These are phyloP conservation scores for Yarrowia yakushimensis DNA, from an alignment of 805 yeast species.

Conservation along the genomic window DNA sequence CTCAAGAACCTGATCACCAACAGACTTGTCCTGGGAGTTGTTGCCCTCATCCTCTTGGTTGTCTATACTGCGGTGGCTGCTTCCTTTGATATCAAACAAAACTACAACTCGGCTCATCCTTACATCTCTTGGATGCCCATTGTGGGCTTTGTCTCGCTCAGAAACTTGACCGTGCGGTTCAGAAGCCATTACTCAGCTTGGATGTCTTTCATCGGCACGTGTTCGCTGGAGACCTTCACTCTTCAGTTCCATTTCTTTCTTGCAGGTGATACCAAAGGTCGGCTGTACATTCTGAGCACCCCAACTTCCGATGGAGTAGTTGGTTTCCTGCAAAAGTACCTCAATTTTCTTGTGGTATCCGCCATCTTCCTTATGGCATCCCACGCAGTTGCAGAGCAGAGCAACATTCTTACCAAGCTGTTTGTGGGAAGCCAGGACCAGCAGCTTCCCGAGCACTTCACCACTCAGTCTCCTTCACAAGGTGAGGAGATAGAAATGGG, in stretches of 20 bases:
- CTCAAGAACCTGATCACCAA: constrained; percentile 9
- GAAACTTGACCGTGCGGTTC: constrained; percentile 12
- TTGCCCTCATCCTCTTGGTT: not conserved
- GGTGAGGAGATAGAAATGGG: not conserved
- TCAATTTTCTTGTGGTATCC: not conserved
- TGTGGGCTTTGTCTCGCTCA: not conserved
- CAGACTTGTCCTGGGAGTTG: not conserved
- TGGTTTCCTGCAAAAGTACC: not conserved
- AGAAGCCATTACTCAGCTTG: constrained; percentile 30
- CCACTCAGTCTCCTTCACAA: not conserved
- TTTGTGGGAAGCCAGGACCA: constrained; percentile 12
- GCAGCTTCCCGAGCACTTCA: not conserved
- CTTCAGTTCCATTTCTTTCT: constrained; percentile 33
- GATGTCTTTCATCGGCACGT: constrained; percentile 31
- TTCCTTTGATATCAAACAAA: not conserved
- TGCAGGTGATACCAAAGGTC: constrained; percentile 33
- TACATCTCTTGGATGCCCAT: constrained; percentile 7
- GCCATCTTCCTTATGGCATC: constrained; percentile 6
- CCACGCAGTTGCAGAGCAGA: constrained; percentile 7
- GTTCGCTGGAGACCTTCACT: constrained; percentile 33
- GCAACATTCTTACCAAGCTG: not conserved
- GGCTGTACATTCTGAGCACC: constrained; percentile 21
- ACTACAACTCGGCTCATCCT: constrained; percentile 4
- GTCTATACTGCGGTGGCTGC: not conserved
- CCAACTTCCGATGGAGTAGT: not conserved